phyloP scores from a whole-genome alignment of 2,329 filamentous ascomycete species.

The Tolypocladium nubicola region DNA sequence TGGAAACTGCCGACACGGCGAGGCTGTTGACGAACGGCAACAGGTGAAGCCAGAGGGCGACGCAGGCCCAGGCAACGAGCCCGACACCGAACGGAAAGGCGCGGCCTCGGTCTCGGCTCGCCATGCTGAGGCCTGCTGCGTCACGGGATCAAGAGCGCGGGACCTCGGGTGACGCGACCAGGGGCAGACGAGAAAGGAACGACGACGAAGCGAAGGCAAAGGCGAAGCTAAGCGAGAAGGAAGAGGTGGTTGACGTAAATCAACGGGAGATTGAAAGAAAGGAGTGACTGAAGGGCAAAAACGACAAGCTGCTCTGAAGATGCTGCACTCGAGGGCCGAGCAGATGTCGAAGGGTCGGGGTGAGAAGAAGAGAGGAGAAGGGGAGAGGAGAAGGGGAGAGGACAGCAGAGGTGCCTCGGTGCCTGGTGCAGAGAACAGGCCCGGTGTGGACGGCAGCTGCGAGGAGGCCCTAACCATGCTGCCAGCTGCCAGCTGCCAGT shows the following conservation, averaged over 20 bases:
- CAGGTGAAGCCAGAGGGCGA: conserved; percentile 10
- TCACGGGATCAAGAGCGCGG: neutral
- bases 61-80: conserved; percentile 8
- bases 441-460: conserved; percentile 3
- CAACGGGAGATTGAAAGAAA: conserved; percentile 1
- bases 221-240: conserved; percentile 1
- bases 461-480: neutral
- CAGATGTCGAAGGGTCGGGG: conserved; percentile 2
- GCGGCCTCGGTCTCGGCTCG: conserved; percentile 1
- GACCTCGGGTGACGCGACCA: neutral
- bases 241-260: neutral
- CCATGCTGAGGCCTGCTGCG: conserved; percentile 7
- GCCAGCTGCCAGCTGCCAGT: neutral
- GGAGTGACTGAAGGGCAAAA: neutral
- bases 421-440: neutral
- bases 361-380: neutral
- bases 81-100: neutral
- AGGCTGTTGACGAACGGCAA: conserved; percentile 9
- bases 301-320: neutral
- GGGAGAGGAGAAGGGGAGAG: neutral
- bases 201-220: neutral
- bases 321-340: conserved; percentile 1
- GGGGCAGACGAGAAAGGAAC: conserved; percentile 1
- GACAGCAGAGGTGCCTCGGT: neutral
- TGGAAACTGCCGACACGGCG: conserved; percentile 4